These are phyloP conservation scores for Cyclocybe cylindracea DNA, from an alignment of 768 basidiomycete genomes.

Conservation along the genomic window DNA sequence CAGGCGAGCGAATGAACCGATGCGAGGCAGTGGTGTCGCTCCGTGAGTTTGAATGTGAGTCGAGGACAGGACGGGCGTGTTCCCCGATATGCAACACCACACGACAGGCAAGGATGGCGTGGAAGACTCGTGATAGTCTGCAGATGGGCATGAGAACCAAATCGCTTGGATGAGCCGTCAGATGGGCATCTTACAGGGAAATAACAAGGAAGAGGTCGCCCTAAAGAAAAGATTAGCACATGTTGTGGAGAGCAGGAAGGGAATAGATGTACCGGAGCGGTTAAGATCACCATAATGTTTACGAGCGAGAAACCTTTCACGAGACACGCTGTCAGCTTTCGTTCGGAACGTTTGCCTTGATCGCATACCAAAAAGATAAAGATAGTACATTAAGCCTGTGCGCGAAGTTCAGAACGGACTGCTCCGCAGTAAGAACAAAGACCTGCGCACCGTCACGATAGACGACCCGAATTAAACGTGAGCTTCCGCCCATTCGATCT, in stretches of 20 bases:
- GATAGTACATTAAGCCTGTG: constrained; percentile 20
- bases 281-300: constrained; percentile 18
- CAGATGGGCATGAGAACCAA: neutral
- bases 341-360: neutral
- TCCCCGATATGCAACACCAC: constrained; percentile 16
- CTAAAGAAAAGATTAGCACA: constrained; percentile 1
- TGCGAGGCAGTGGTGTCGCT: too few species aligned
- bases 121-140: constrained; percentile 18
- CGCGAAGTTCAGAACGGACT: neutral
- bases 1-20: too few species aligned
- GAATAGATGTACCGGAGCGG: constrained; percentile 10
- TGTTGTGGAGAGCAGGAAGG: neutral
- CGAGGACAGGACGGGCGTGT: neutral
- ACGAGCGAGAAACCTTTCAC: constrained; percentile 14
- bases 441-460: constrained; percentile 15
- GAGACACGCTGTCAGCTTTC: neutral
- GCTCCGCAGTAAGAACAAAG: neutral
- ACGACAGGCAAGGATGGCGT: constrained; percentile 18
- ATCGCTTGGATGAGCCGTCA: neutral
- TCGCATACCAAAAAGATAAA: constrained; percentile 18
- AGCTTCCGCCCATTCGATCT: constrained; percentile 10
- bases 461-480: constrained; percentile 12
- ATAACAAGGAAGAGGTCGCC: constrained; percentile 14
- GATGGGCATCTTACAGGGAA: constrained; percentile 11
- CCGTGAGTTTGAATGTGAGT: too few species aligned